Conservation (phyloP, 441 rosid species). For the Kokia cookei region DNA sequence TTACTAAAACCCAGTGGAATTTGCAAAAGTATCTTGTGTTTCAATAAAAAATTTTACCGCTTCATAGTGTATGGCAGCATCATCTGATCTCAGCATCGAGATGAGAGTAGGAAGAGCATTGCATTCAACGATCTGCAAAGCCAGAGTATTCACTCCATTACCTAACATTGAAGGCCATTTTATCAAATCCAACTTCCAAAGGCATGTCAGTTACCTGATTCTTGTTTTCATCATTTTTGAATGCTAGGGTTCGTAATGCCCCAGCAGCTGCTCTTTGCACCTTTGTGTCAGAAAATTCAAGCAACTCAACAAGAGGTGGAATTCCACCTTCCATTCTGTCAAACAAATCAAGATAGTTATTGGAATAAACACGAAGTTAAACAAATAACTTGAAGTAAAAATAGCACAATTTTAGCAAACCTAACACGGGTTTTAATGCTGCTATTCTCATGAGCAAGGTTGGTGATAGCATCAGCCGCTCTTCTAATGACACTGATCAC, state of each 20-base stretch:
- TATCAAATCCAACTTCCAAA: slow-evolving; percentile 17
- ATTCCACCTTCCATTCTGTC: background rate
- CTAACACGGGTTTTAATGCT: background rate
- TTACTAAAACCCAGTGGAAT: background rate
- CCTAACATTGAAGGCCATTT: slow-evolving; percentile 3
- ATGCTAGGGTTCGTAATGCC: slow-evolving; percentile 14
- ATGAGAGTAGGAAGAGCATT: slow-evolving; percentile 68
- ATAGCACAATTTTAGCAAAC: background rate
- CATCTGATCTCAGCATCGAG: slow-evolving; percentile 91
- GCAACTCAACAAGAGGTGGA: background rate
- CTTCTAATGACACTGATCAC: background rate
- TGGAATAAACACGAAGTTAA: background rate
- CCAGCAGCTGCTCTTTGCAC: background rate
- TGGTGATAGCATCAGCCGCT: background rate
- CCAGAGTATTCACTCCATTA: background rate
- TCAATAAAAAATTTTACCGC: slow-evolving; percentile 51
- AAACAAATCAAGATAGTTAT: background rate
- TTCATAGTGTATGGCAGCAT: slow-evolving; percentile 97
- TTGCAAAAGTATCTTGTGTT: slow-evolving; percentile 3
- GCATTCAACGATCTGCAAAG: background rate
- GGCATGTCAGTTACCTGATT: slow-evolving; percentile 40
- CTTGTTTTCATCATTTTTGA: slow-evolving; percentile 89
- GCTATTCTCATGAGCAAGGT: background rate
- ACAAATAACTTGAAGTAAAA: background rate
- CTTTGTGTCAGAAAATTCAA: background rate